These are phyloP conservation scores for Geotrichum macrosporum DNA, from an alignment of 1,139 yeast species.

Conservation along the genomic window DNA sequence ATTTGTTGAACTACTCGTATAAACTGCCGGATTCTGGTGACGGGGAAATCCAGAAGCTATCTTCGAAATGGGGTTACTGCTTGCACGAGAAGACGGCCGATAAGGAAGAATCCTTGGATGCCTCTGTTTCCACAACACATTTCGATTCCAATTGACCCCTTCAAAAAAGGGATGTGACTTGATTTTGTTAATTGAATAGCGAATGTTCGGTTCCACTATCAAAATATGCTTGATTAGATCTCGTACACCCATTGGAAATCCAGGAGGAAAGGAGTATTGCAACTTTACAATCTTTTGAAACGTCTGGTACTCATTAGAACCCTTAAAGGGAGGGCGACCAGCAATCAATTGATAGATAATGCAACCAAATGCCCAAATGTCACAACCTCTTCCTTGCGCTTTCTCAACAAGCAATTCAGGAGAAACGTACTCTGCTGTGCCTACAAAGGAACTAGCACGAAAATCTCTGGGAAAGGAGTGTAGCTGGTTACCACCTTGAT, in stretches of 20 bases:
- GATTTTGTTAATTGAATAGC: slow-evolving; percentile 62
- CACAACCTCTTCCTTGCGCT: slow-evolving; percentile 80
- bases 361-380: slow-evolving; percentile 97
- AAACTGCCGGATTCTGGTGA: background rate
- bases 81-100: slow-evolving; percentile 40
- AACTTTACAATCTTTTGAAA: slow-evolving; percentile 87
- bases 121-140: slow-evolving; percentile 59
- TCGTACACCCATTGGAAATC: slow-evolving; percentile 66
- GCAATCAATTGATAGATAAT: slow-evolving; percentile 88
- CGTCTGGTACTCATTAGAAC: slow-evolving; percentile 87
- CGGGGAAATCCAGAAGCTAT: slow-evolving; percentile 5
- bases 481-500: slow-evolving; percentile 22
- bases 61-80: slow-evolving; percentile 21
- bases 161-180: slow-evolving; percentile 73
- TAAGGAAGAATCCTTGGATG: slow-evolving; percentile 82
- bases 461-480: slow-evolving; percentile 46
- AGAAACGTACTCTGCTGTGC: slow-evolving; percentile 85
- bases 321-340: slow-evolving; percentile 95
- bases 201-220: slow-evolving; percentile 57
- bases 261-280: slow-evolving; percentile 77
- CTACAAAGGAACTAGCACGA: slow-evolving; percentile 79
- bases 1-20: slow-evolving; percentile 7
- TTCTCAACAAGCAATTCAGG: slow-evolving; percentile 88
- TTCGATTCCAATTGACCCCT: slow-evolving; percentile 61
- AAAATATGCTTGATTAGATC: slow-evolving; percentile 68